These are phyloP conservation scores for Pseudogymnoascus sp. DNA, from an alignment of 2,329 filamentous ascomycete genomes.

Conservation along the genomic window DNA sequence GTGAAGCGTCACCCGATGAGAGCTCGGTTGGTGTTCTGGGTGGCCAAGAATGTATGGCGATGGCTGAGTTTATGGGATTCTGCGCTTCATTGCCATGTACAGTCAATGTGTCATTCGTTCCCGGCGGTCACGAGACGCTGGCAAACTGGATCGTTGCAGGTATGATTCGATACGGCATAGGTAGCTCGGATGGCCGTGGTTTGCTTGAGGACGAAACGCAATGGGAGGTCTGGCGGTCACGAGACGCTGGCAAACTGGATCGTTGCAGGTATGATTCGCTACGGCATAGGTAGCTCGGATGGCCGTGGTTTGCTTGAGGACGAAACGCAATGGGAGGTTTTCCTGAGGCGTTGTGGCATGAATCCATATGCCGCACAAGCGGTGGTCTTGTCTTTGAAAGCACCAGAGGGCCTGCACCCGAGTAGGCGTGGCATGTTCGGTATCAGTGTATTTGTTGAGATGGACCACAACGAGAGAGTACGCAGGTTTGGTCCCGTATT, in stretches of 20 bases:
- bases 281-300: slow-evolving; percentile 22
- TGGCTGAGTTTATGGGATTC: slow-evolving; percentile 26
- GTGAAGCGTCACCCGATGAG: slow-evolving; percentile 42
- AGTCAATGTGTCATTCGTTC: slow-evolving; percentile 38
- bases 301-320: slow-evolving; percentile 38
- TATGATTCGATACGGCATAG: slow-evolving; percentile 38
- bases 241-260: slow-evolving; percentile 47
- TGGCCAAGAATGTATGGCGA: slow-evolving; percentile 20
- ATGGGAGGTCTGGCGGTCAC: slow-evolving; percentile 54
- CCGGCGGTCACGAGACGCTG: slow-evolving; percentile 42
- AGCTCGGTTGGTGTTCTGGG: slow-evolving; percentile 23
- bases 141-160: slow-evolving; percentile 46
- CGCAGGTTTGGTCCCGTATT: slow-evolving; percentile 42
- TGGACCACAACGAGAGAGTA: slow-evolving; percentile 43
- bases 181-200: slow-evolving; percentile 14
- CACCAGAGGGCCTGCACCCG: slow-evolving; percentile 20
- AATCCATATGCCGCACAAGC: slow-evolving; percentile 66
- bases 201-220: slow-evolving; percentile 50
- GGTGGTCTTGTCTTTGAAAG: slow-evolving; percentile 43
- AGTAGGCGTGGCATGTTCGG: slow-evolving; percentile 30
- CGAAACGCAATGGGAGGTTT: slow-evolving; percentile 60
- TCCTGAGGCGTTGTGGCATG: slow-evolving; percentile 55
- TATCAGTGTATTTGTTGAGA: slow-evolving; percentile 47
- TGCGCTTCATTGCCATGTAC: slow-evolving; percentile 29
- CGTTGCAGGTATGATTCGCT: slow-evolving; percentile 41